These are phyloP conservation scores for Cordyceps fumosorosea DNA, from an alignment of 2,329 filamentous ascomycete species.

Conservation along the genomic window DNA sequence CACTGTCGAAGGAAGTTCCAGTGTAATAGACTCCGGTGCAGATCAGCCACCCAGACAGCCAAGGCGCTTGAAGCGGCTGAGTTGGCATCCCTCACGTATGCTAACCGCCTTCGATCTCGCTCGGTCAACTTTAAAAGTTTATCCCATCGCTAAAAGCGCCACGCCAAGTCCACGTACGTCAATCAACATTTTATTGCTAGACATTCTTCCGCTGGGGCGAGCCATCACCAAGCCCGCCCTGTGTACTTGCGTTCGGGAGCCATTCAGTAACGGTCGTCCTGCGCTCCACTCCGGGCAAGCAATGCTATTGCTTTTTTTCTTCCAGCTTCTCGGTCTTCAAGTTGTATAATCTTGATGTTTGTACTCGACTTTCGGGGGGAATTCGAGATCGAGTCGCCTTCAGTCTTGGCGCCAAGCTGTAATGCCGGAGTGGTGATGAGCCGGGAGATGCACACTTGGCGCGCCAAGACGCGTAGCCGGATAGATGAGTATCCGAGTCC, in stretches of 20 bases:
- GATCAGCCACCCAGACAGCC: not conserved
- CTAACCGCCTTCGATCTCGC: not conserved
- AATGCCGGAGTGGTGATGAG: not conserved
- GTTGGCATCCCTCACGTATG: not conserved
- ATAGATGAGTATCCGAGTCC: not conserved
- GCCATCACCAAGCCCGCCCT: not conserved
- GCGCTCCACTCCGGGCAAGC: too few species aligned
- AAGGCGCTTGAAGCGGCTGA: not conserved
- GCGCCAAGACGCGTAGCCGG: slow-evolving; percentile 3
- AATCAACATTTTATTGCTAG: not conserved
- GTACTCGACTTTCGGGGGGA: not conserved
- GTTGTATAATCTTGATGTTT: too few species aligned
- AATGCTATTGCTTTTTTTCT: too few species aligned
- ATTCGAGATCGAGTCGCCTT: not conserved
- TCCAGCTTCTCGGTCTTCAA: too few species aligned
- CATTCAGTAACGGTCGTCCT: too few species aligned
- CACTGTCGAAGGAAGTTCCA: not conserved
- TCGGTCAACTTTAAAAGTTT: not conserved
- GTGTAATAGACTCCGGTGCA: not conserved
- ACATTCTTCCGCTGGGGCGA: not conserved
- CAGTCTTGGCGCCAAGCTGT: not conserved
- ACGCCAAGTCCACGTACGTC: not conserved
- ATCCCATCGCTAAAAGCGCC: not conserved
- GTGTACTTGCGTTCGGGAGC: too few species aligned
- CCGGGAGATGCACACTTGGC: not conserved